Base-by-base conservation (phyloP, 768 basidiomycete species). In the Panus rudis region DNA sequence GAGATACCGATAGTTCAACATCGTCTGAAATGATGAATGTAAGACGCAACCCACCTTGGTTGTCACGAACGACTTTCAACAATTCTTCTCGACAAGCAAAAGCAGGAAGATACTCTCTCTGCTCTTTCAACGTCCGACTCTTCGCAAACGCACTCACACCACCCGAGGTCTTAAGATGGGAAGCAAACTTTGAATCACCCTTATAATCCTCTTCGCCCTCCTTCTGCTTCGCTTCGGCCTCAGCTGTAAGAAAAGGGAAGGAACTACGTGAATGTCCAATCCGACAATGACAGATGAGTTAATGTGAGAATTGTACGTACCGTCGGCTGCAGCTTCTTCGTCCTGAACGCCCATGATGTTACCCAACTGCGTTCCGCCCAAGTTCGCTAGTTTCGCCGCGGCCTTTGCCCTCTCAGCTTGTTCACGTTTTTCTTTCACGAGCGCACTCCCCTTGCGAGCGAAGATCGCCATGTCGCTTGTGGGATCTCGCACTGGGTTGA, bases 321-420 rank as follows among this genome's bases (percentile, higher is more conserved):
- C 89, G 65, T 91, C 88, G 21, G 89, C 91, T 50, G 89, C 89
- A 11, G 87, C 91, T 50, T 92, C 90, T 52, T 92, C 90, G 49
- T 98, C 92, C 62, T 86, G 88, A 16, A 98, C 90, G 13, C 96
- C 96, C 83, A 96, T 90, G 48, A 98, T 84, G 60, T 99, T 98
- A 16, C 96, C 96, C n/a, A 99, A 71, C 0, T 84, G 73, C 0
- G 93, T 97, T 17, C 96, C 96, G 19, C 91, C 89, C 12, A 98
- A 69, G 0, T 84, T 80, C 16, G 94, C 92, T 13, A 96, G 72
- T 63, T 97, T 98, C 2, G 94, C 93, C 0, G 96, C 93, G 3
- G 92, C 94, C 64, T 93, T 97, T 20, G 87, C 87, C 10, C 96
- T 75, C 63, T 99, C 96, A 2, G 92, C 88, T 62, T 97, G 89